Base-by-base conservation (phyloP, 352 stramenopile species). In the Phytophthora cryptogea region DNA sequence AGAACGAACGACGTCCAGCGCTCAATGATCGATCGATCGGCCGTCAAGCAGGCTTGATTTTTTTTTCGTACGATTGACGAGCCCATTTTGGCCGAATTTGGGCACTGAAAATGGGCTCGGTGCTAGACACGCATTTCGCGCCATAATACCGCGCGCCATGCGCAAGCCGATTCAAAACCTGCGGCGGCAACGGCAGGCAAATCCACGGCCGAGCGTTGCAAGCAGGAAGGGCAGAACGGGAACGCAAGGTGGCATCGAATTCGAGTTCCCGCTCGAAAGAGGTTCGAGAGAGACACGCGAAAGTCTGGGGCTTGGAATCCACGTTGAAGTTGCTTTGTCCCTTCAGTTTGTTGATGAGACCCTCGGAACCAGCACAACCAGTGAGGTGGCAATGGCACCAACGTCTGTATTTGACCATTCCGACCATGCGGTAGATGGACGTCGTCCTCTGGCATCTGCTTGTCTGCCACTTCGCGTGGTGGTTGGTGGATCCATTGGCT, bases 241-340 rank as follows among this genome's bases (percentile, higher is more conserved):
- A 59, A 59, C 41, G 52, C 52, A 59, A 59, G 50, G 41, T 39
- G 40, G 4, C 16, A 16, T 14, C 20, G 39, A 23, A 23, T 23
- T 13, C 17, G 16, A 28, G 20, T 28, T 28, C 39, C n/a, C 7
- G 17, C 16, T 45, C 39, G 16, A 45, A 48, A 14, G 20, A 23
- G 20, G 2, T 2, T 23, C 20, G 7, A 8, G 13, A 36, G 31
- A 36, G 7, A 13, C 8, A 11, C 31, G 31, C 31, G 8, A 23
- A 23, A 23, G 20, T 23, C 20, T 23, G 20, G 20, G 20, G 20
- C 20, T 23, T 36, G 9, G 31, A 39, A 39, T 11, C 11, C 11
- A 39, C 33, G 11, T 39, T 16, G 11, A 39, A 16, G 33, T 39
- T 16, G 33, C 33, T 10, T 39, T 23, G 20, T 23, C 20, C 20